Conservation (phyloP, 169 alveolate genomes). For the Eimeria acervulina region DNA sequence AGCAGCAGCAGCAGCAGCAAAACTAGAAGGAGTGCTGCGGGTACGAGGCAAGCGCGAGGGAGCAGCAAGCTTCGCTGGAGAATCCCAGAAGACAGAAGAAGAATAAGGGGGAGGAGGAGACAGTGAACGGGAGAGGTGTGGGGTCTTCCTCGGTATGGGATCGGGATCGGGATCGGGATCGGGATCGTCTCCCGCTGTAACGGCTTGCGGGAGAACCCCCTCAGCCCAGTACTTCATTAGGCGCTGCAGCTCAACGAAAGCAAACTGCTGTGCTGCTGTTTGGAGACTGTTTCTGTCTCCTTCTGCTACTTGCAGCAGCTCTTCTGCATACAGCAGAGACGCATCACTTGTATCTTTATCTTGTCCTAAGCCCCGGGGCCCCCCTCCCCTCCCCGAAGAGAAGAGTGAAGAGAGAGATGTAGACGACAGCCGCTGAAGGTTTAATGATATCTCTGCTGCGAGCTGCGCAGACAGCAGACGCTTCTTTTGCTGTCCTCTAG, state of each 20-base stretch:
- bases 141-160: neutral
- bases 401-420: neutral
- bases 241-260: constrained; percentile 36
- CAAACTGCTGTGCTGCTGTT: constrained; percentile 20
- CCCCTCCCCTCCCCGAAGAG: neutral
- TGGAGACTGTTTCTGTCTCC: neutral
- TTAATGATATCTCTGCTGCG: constrained; percentile 1
- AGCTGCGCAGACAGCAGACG: constrained; percentile 38
- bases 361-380: neutral
- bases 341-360: neutral
- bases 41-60: constrained; percentile 8
- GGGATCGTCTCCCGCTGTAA: neutral
- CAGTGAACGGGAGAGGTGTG: neutral
- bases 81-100: neutral
- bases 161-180: neutral
- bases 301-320: constrained; percentile 29
- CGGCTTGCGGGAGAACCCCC: neutral
- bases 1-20: too few species aligned
- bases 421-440: constrained; percentile 18
- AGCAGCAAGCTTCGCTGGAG: neutral
- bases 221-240: constrained; percentile 45
- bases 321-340: constrained; percentile 32
- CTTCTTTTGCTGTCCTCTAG: constrained; percentile 2
- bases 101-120: neutral
- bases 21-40: too few species aligned